Percentiles rank a stretch among this genome's conserved stretches.
Conservation (phyloP, 2,329 filamentous ascomycete species). For the Beauveria caledonica region DNA sequence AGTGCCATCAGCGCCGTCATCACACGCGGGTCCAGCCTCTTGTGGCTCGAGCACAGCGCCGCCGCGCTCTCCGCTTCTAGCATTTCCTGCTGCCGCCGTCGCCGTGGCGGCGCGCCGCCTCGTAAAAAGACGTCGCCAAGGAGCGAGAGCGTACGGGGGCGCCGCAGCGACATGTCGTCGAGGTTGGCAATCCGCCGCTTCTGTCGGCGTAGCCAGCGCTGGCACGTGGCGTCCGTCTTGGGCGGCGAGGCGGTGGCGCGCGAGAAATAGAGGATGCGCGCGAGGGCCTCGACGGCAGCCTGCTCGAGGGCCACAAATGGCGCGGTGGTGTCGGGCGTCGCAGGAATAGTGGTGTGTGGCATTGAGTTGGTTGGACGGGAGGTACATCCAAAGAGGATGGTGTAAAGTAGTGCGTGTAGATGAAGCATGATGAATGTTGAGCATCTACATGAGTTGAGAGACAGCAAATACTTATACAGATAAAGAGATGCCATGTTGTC, state of each 20-base stretch:
- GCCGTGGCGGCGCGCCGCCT: conserved; percentile 25
- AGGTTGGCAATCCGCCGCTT: background rate
- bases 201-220: background rate
- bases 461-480: background rate
- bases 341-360: no score
- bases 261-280: conserved; percentile 1
- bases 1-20: conserved; percentile 36
- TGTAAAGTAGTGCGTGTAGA: no score
- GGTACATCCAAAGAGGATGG: background rate
- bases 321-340: background rate
- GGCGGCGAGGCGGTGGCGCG: background rate
- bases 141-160: background rate
- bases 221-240: background rate
- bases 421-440: no score
- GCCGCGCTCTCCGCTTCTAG: conserved; percentile 20
- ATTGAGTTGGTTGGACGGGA: background rate
- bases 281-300: conserved; percentile 1
- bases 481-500: background rate
- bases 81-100: conserved; percentile 22
- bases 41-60: conserved; percentile 34
- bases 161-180: background rate
- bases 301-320: background rate
- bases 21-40: conserved; percentile 32
- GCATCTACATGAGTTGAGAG: background rate
- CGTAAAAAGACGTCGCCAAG: conserved; percentile 17